Conservation (phyloP, 2,329 filamentous ascomycete species). For the Colletotrichum ledebouriae region DNA sequence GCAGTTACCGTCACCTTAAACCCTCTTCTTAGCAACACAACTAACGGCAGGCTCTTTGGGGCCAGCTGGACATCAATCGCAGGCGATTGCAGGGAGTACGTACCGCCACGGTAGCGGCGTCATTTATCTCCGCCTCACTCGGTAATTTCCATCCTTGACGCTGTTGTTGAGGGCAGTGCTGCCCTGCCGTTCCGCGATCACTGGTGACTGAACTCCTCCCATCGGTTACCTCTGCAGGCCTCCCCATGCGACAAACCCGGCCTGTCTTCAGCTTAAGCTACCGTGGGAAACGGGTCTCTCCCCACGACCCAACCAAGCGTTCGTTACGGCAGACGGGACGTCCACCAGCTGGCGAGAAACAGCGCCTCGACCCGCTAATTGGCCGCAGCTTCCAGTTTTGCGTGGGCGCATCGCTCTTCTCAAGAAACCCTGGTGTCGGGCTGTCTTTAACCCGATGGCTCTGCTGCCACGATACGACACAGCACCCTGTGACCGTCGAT, state of each 20-base stretch:
- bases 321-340: constrained; percentile 13
- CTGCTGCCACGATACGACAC: constrained; percentile 6
- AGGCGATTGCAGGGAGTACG: constrained; percentile 1
- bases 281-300: constrained; percentile 4
- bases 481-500: constrained; percentile 13
- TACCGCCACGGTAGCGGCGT: constrained; percentile 20
- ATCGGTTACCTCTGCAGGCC: constrained; percentile 10
- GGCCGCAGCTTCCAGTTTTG: constrained; percentile 31
- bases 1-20: neutral
- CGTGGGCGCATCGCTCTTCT: constrained; percentile 22
- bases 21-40: constrained; percentile 13
- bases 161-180: constrained; percentile 30
- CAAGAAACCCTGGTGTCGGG: neutral
- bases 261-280: neutral
- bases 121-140: constrained; percentile 34
- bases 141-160: constrained; percentile 35
- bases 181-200: constrained; percentile 12
- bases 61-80: neutral
- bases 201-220: constrained; percentile 4
- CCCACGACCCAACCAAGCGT: constrained; percentile 16
- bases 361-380: constrained; percentile 41
- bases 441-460: neutral
- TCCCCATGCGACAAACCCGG: constrained; percentile 17
- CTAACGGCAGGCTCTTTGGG: neutral
- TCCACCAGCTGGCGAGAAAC: constrained; percentile 15